These are phyloP conservation scores for Marasmius tenuissimus DNA, from an alignment of 1,284 basidiomycete species.

Conservation along the genomic window DNA sequence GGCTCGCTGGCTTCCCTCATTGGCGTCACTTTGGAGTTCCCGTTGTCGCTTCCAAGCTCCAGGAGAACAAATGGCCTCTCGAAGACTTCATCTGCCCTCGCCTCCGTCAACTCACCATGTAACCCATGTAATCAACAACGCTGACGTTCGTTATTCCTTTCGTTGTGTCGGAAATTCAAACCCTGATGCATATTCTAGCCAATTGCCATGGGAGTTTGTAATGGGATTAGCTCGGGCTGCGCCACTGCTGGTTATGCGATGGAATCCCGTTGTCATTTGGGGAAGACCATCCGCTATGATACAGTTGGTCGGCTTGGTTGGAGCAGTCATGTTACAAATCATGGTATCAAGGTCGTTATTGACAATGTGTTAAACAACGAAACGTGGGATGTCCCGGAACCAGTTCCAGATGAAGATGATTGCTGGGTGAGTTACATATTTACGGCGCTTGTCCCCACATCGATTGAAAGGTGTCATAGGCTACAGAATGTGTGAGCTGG, in stretches of 20 bases:
- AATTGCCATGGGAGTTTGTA: constrained; percentile 65
- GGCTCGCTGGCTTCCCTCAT: constrained; percentile 80
- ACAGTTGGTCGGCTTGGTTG: constrained; percentile 84
- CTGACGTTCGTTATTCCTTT: constrained; percentile 41
- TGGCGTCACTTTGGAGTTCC: constrained; percentile 85
- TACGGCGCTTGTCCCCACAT: background rate
- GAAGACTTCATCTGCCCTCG: constrained; percentile 75
- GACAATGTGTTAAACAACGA: constrained; percentile 60
- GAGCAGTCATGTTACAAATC: constrained; percentile 68
- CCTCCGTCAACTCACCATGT: constrained; percentile 60
- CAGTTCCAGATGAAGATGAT: constrained; percentile 36
- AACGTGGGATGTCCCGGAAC: constrained; percentile 30
- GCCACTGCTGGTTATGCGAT: constrained; percentile 62
- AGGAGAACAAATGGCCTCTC: constrained; percentile 72
- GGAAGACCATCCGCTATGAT: constrained; percentile 86
- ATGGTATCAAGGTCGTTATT: constrained; percentile 69
- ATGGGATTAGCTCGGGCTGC: constrained; percentile 57
- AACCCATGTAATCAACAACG: constrained; percentile 74
- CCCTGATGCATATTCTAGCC: constrained; percentile 33
- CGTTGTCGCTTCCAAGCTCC: constrained; percentile 81
- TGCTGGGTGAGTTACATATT: constrained; percentile 25
- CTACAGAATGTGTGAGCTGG: constrained; percentile 9
- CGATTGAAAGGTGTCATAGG: background rate
- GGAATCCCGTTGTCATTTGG: constrained; percentile 77
- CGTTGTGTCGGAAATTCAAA: background rate